A percentile compares a stretch with the other conserved stretches of the same genome.
phyloP scores from a whole-genome alignment of 176 grass and related monocot genomes.

The barley (Hordeum vulgare) region DNA sequence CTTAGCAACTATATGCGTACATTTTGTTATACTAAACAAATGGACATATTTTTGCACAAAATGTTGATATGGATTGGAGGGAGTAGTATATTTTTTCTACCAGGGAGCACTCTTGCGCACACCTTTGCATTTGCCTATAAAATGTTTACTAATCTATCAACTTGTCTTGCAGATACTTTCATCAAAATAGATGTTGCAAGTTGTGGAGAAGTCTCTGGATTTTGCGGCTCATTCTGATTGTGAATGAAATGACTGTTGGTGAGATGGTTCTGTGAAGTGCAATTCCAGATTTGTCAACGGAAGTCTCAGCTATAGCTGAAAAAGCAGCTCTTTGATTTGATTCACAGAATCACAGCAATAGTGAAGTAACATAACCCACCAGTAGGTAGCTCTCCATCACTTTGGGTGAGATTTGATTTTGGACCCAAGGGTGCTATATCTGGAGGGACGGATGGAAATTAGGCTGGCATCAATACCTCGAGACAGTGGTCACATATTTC shows the following conservation, averaged over 20 bases:
- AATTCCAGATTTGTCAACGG: constrained; percentile 28
- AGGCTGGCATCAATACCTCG: constrained; percentile 37
- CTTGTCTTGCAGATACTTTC: constrained; percentile 25
- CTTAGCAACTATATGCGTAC: neutral
- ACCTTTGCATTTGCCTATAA: neutral
- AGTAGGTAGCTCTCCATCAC: constrained; percentile 34
- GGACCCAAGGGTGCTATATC: constrained; percentile 37
- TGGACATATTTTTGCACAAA: neutral
- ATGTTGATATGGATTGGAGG: neutral
- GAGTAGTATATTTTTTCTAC: neutral
- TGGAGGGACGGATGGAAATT: constrained; percentile 38
- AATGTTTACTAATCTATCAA: neutral
- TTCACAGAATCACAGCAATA: constrained; percentile 43
- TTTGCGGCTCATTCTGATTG: constrained; percentile 44
- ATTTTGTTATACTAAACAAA: neutral
- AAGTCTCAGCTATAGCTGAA: constrained; percentile 44
- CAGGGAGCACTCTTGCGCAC: neutral
- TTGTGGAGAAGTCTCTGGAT: constrained; percentile 48
- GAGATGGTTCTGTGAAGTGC: constrained; percentile 37
- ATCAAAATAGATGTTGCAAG: constrained; percentile 35
- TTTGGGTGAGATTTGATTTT: constrained; percentile 45
- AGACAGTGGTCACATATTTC: constrained; percentile 57
- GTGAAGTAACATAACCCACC: constrained; percentile 52
- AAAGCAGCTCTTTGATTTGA: constrained; percentile 22
- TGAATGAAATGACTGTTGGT: constrained; percentile 33